Base-by-base conservation (phyloP, 1,139 yeast genomes). In the Chernovozyma sophiae-reginae region DNA sequence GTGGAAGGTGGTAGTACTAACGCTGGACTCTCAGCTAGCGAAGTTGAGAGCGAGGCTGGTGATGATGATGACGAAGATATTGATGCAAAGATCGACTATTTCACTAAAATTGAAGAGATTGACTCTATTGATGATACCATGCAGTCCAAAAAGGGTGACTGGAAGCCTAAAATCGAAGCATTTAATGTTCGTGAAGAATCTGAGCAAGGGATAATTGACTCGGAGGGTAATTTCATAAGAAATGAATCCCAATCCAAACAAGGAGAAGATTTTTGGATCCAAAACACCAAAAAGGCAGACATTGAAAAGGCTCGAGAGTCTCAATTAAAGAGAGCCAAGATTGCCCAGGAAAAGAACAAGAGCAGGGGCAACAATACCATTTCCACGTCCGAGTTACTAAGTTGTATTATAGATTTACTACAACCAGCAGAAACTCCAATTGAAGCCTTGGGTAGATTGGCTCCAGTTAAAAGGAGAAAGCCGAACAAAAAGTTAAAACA, bases 381-480 rank as follows among this genome's bases (percentile, higher is more conserved):
- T 4, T 15, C 30, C 10, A 10, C 41, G 56, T 1, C 44, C 48
- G 52, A 50, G 3, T 39, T 72, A 3, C 43, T 80, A 13, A 43
- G 38, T 10, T 45, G 47, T 1, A 47, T 83, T 14, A 68, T 81
- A 3, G 56, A 45, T 0, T 23, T 55, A 2, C 55, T 84, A 30
- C 74, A 79, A 29, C 77, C 82, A 0, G 82, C 77, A 3, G 92
- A 84, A 51, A 70, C 82, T 0, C 74, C 86, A 2, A 45, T 80
- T 53, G 90, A 83, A 47, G 78, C 83, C 0, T 56, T 80, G 25
- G 73, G 72, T 13, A 52, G 81, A 35, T 51, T 74, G 31, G 62
- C 63, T 6, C 52, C 55, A 1, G 58, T 58, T 26, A 52, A 50
- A 40, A 50, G 41, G 25, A 48, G 46, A 25, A 49, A 46, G 32